Percentiles rank a stretch among this genome's conserved stretches.
Conservation (phyloP, 2,329 filamentous ascomycete species). For the Keithomyces neogunnii region DNA sequence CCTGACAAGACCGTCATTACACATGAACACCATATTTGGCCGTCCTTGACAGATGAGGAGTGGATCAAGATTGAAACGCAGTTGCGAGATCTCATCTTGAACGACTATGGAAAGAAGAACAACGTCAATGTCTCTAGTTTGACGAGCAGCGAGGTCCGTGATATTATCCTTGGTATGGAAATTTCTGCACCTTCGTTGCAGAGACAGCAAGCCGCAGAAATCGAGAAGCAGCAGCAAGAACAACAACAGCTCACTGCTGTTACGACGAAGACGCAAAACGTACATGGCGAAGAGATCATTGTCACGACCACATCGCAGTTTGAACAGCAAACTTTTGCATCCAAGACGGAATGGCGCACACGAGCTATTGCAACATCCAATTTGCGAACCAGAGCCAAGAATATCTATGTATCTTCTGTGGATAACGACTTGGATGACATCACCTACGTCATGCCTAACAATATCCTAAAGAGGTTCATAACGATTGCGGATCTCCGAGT, state of each 20-base stretch:
- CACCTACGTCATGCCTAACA: conserved; percentile 99
- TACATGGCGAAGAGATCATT: conserved; percentile 94
- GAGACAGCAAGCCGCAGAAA: conserved; percentile 94
- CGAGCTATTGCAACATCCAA: conserved; percentile 95
- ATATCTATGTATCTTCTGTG: conserved; percentile 96
- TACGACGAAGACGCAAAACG: conserved; percentile 96
- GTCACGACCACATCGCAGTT: conserved; percentile 97
- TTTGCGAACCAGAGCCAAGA: conserved; percentile 85
- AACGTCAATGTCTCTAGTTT: conserved; percentile 97
- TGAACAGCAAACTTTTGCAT: conserved; percentile 94
- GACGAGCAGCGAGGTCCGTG: conserved; percentile 92
- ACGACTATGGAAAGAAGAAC: conserved; percentile 99
- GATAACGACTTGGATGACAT: conserved; percentile 85
- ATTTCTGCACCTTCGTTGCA: conserved; percentile 97
- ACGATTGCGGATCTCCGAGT: conserved; percentile 93
- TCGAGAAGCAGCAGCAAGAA: conserved; percentile 97
- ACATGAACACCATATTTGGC: conserved; percentile 98
- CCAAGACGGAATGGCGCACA: conserved; percentile 98
- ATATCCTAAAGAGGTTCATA: conserved; percentile 96
- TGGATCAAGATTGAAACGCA: conserved; percentile 99
- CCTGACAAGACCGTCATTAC: conserved; percentile 98
- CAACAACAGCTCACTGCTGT: conserved; percentile 94
- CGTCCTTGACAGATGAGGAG: conserved; percentile 84
- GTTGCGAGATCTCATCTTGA: conserved; percentile 88
- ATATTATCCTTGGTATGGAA: conserved; percentile 99